Evolutionary conservation across 306 rosid genomes (phyloP).

Genomic region (Cucumis hystrix): DNA sequence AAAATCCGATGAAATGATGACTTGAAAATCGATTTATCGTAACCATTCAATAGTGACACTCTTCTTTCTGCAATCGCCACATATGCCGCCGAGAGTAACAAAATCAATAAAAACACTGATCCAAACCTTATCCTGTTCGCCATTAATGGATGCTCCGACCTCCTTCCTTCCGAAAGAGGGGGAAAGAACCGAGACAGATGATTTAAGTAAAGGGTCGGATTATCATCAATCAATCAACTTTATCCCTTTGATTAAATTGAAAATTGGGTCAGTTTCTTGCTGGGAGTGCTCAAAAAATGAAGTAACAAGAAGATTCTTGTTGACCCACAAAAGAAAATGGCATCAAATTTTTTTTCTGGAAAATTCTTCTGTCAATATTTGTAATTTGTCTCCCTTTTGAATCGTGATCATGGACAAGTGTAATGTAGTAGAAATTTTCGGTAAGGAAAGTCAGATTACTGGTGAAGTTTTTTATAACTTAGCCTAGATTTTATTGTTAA

Average conservation of each 20-base stretch:
- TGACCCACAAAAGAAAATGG: neutral
- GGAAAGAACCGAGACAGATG: neutral
- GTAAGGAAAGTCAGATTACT: neutral
- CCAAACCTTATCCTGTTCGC: conserved; percentile 20
- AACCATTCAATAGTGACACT: conserved; percentile 33
- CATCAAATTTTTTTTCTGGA: neutral
- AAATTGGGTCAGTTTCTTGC: neutral
- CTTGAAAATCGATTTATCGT: conserved; percentile 30
- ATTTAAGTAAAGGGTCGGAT: neutral
- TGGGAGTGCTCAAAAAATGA: neutral
- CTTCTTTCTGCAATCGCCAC: conserved; percentile 23
- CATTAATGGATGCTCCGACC: conserved; percentile 20
- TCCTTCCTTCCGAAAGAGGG: neutral
- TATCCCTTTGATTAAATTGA: neutral
- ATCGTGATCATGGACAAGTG: neutral
- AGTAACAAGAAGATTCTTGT: neutral
- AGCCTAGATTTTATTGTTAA: neutral
- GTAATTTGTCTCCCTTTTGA: neutral
- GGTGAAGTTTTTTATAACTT: neutral
- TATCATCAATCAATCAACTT: neutral
- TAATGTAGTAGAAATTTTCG: neutral
- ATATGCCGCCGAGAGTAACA: conserved; percentile 18
- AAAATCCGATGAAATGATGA: conserved; percentile 36
- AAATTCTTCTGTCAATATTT: neutral
- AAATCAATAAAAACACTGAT: conserved; percentile 10